Evolutionary conservation across 1,284 basidiomycete genomes (phyloP).

Genomic region (Irpex lacteus): DNA sequence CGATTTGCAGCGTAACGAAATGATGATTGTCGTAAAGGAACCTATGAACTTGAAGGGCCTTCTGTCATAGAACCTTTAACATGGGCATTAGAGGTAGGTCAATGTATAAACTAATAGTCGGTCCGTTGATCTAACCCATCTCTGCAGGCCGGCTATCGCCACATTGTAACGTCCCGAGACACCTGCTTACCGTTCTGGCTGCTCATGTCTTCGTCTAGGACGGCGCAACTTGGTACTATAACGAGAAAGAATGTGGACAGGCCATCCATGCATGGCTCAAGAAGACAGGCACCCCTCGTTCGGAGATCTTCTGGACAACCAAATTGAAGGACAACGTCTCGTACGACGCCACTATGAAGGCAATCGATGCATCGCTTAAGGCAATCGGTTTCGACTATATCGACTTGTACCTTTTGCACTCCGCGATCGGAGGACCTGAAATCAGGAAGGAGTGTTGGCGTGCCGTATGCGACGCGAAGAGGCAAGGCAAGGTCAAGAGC

Average conservation of each 20-base stretch:
- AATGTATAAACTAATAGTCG: slow-evolving; percentile 5
- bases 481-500: slow-evolving; percentile 58
- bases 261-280: slow-evolving; percentile 60
- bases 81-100: slow-evolving; percentile 58
- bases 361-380: slow-evolving; percentile 54
- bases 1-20: slow-evolving; percentile 5
- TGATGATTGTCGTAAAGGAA: slow-evolving; percentile 34
- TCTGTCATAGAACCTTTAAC: slow-evolving; percentile 56
- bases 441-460: slow-evolving; percentile 56
- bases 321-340: slow-evolving; percentile 63
- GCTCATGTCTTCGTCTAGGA: slow-evolving; percentile 35
- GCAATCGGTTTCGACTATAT: slow-evolving; percentile 57
- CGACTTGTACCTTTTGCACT: slow-evolving; percentile 71
- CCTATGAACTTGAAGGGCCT: slow-evolving; percentile 63
- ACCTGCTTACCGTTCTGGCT: slow-evolving; percentile 17
- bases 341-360: slow-evolving; percentile 45
- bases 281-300: slow-evolving; percentile 43
- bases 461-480: slow-evolving; percentile 54
- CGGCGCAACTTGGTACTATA: slow-evolving; percentile 66
- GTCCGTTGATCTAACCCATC: neutral
- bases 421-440: slow-evolving; percentile 50
- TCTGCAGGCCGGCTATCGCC: slow-evolving; percentile 58
- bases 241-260: slow-evolving; percentile 59
- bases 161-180: slow-evolving; percentile 46
- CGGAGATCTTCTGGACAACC: slow-evolving; percentile 65